phyloP scores from a whole-genome alignment of 169 alveolate genomes.

The Theileria luwenshuni region DNA sequence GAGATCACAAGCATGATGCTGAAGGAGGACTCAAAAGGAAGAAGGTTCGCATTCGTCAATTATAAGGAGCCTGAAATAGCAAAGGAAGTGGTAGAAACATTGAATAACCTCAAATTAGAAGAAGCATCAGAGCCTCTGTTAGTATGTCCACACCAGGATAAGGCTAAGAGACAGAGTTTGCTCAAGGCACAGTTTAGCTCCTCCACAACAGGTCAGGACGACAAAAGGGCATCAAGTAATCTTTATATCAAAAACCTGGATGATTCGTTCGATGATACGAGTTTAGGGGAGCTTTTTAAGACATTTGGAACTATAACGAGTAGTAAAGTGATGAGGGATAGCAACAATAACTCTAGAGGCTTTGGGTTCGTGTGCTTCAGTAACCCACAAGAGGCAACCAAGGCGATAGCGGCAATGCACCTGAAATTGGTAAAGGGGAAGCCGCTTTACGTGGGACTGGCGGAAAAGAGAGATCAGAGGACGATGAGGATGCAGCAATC shows the following conservation, averaged over 20 bases:
- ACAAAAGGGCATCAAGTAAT: constrained; percentile 85
- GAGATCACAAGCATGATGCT: constrained; percentile 85
- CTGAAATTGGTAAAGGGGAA: constrained; percentile 84
- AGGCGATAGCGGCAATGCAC: constrained; percentile 96
- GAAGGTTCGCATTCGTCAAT: constrained; percentile 88
- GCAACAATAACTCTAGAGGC: constrained; percentile 91
- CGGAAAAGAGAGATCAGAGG: constrained; percentile 90
- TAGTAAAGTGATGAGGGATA: constrained; percentile 92
- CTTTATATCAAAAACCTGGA: constrained; percentile 91
- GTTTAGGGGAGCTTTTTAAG: constrained; percentile 84
- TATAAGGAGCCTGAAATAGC: constrained; percentile 85
- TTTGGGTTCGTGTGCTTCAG: constrained; percentile 97
- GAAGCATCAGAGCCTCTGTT: constrained; percentile 73
- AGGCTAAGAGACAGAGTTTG: constrained; percentile 87
- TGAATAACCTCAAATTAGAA: constrained; percentile 81
- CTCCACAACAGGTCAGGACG: constrained; percentile 68
- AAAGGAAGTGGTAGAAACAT: constrained; percentile 84
- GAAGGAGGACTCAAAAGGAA: constrained; percentile 83
- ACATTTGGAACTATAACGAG: constrained; percentile 89
- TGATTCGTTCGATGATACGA: constrained; percentile 86
- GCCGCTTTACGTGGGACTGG: constrained; percentile 92
- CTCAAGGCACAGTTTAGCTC: constrained; percentile 85
- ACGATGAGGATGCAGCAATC: constrained; percentile 87
- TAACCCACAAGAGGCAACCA: constrained; percentile 94
- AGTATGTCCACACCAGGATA: constrained; percentile 89